Conservation (phyloP, 805 yeast species). For the Yarrowia divulgata region DNA sequence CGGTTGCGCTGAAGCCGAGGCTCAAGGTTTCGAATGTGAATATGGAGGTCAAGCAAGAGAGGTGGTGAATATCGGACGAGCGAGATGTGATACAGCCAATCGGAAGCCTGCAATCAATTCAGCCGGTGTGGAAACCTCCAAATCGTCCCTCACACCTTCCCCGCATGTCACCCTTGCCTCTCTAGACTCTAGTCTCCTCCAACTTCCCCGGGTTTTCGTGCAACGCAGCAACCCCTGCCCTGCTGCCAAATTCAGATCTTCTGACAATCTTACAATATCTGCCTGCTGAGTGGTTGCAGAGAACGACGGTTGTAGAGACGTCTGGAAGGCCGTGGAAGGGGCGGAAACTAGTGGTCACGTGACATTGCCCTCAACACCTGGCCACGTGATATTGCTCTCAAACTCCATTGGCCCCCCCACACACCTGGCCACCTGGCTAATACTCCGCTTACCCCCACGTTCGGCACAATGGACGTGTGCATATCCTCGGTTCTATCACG, state of each 20-base stretch:
- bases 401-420: background rate
- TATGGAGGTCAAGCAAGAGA: background rate
- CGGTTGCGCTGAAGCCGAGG: constrained; percentile 39
- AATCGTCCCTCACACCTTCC: background rate
- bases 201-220: constrained; percentile 31
- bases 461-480: constrained; percentile 15
- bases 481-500: constrained; percentile 38
- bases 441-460: background rate
- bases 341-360: too few species aligned
- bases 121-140: too few species aligned
- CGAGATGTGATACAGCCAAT: too few species aligned
- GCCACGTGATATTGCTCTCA: background rate
- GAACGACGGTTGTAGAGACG: background rate
- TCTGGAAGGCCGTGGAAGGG: too few species aligned
- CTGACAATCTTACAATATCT: constrained; percentile 10
- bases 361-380: too few species aligned
- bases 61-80: background rate
- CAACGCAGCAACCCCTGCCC: constrained; percentile 7
- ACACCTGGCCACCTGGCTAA: background rate
- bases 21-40: constrained; percentile 39
- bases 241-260: background rate
- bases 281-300: constrained; percentile 8
- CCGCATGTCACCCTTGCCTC: background rate
- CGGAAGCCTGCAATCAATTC: background rate
- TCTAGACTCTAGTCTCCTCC: constrained; percentile 6